These are phyloP conservation scores for Arxiozyma bovina DNA, from an alignment of 1,139 yeast species.

Conservation along the genomic window DNA sequence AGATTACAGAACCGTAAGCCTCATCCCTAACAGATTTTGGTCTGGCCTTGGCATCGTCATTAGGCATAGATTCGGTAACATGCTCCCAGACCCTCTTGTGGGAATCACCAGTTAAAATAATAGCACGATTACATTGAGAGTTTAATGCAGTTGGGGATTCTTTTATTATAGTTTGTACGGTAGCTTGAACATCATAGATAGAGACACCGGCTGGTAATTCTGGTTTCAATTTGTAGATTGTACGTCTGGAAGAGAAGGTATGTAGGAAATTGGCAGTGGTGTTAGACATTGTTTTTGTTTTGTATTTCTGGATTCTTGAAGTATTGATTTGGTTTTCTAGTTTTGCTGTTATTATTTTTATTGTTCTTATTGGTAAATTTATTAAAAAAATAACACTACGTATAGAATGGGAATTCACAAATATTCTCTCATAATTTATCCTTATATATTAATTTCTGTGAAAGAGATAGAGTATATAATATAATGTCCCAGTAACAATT, in stretches of 20 bases:
- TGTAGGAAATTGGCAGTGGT: constrained; percentile 22
- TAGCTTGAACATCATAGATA: constrained; percentile 30
- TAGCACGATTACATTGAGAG: constrained; percentile 39
- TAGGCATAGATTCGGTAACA: constrained; percentile 32
- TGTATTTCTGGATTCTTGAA: neutral
- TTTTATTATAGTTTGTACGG: constrained; percentile 34
- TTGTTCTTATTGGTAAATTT: neutral
- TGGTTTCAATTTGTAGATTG: constrained; percentile 34
- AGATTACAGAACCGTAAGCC: constrained; percentile 40
- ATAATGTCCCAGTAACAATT: too few relatives aligned
- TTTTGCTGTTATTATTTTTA: neutral
- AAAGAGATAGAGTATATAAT: too few relatives aligned
- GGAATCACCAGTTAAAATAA: constrained; percentile 35
- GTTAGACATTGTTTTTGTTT: constrained; percentile 18
- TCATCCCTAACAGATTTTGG: constrained; percentile 36
- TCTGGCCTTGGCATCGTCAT: constrained; percentile 33
- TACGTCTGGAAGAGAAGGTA: constrained; percentile 33
- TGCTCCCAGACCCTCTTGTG: constrained; percentile 38
- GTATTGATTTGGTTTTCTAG: neutral
- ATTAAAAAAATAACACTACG: too few relatives aligned
- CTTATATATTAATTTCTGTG: neutral
- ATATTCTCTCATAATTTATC: neutral
- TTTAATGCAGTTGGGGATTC: constrained; percentile 42
- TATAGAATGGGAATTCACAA: too few relatives aligned
- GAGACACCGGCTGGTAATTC: constrained; percentile 34